Percentiles rank a stretch among this genome's conserved stretches.
Evolutionary conservation across 441 rosid genomes (phyloP).

Genomic region (Rhodomyrtus psidioides): DNA sequence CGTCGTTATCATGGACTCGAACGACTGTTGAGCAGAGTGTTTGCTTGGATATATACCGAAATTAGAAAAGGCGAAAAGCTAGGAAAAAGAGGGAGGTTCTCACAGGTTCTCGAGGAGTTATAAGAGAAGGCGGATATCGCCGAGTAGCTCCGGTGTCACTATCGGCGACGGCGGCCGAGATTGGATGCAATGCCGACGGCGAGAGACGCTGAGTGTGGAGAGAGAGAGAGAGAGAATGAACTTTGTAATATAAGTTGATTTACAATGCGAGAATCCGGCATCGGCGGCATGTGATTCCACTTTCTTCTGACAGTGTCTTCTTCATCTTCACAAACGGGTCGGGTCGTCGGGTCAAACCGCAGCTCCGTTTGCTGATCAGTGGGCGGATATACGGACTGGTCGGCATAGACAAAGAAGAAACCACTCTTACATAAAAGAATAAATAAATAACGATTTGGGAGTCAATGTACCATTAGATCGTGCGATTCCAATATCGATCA

Average conservation of each 20-base stretch:
- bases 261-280: background rate
- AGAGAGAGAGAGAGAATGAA: background rate
- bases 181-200: background rate
- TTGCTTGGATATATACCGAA: background rate
- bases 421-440: background rate
- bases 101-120: background rate
- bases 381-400: background rate
- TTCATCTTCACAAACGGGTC: background rate
- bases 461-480: fast-evolving
- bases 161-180: background rate
- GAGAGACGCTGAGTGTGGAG: background rate
- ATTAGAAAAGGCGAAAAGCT: background rate
- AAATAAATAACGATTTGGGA: background rate
- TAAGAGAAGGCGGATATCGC: background rate
- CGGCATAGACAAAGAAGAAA: background rate
- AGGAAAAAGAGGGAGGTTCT: background rate
- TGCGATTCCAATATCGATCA: background rate
- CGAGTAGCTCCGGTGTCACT: background rate
- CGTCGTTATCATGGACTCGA: background rate
- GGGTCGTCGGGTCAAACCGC: background rate
- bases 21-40: background rate
- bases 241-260: background rate
- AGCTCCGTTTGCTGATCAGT: background rate
- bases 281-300: background rate
- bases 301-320: background rate